Evolutionary conservation across 2,329 filamentous ascomycete genomes (phyloP).

Genomic region (Leptosphaerulina australis): DNA sequence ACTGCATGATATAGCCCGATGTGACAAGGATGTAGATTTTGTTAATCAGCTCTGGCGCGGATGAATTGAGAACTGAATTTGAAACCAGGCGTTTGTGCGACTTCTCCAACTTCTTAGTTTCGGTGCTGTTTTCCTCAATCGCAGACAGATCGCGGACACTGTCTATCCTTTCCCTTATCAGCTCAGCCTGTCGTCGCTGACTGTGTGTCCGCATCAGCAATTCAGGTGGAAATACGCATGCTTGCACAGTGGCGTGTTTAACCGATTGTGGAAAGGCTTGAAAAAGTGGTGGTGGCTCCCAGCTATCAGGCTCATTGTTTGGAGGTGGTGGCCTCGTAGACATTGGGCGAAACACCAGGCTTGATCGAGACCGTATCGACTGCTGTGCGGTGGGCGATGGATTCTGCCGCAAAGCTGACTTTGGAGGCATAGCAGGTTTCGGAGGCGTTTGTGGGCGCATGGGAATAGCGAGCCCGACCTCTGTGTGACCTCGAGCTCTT

Average conservation of each 20-base stretch:
- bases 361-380: conserved; percentile 40
- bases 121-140: conserved; percentile 36
- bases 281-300: conserved; percentile 72
- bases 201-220: conserved; percentile 65
- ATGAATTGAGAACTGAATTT: conserved; percentile 51
- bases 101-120: conserved; percentile 44
- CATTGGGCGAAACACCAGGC: conserved; percentile 40
- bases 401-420: conserved; percentile 38
- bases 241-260: conserved; percentile 73
- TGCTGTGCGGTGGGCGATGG: conserved; percentile 39
- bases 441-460: conserved; percentile 42
- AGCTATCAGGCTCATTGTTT: conserved; percentile 45
- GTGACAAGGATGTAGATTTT: conserved; percentile 76
- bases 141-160: conserved; percentile 42
- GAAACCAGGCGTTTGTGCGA: conserved; percentile 53
- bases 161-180: conserved; percentile 47
- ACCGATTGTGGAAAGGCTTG: conserved; percentile 85
- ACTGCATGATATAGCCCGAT: conserved; percentile 76
- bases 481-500: conserved; percentile 54
- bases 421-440: conserved; percentile 24
- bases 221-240: conserved; percentile 72
- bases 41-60: conserved; percentile 68
- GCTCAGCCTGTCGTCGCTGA: conserved; percentile 59
- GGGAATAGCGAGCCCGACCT: conserved; percentile 49
- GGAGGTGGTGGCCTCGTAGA: conserved; percentile 34